These are phyloP conservation scores for Capronia coronata DNA, from an alignment of 2,329 filamentous ascomycete species.

Conservation along the genomic window DNA sequence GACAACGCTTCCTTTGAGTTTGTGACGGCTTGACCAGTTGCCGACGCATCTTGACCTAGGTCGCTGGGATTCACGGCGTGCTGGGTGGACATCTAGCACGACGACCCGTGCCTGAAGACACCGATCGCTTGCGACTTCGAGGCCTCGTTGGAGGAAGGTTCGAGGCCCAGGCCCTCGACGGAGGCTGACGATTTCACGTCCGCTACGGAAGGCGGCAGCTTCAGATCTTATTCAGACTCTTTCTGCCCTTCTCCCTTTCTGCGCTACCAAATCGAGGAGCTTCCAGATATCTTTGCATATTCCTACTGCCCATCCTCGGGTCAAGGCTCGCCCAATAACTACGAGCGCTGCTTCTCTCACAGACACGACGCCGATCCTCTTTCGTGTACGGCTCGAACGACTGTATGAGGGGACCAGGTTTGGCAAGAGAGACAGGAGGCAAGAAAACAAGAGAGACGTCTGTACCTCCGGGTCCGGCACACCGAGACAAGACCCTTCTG, in stretches of 20 bases:
- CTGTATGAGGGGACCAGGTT: conserved; percentile 16
- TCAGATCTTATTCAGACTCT: conserved; percentile 1
- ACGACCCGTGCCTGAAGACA: conserved; percentile 6
- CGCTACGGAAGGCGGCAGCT: conserved; percentile 5
- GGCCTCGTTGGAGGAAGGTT: background rate
- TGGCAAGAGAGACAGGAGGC: conserved; percentile 12
- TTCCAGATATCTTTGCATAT: background rate
- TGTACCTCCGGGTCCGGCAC: conserved; percentile 1
- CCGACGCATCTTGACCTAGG: conserved; percentile 1
- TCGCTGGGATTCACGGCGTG: conserved; percentile 6
- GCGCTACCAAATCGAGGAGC: conserved; percentile 4
- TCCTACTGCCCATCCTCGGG: background rate
- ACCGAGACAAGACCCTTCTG: conserved; percentile 2
- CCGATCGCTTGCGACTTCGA: background rate
- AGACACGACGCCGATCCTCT: background rate
- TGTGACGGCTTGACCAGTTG: too few relatives aligned
- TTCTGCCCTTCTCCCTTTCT: background rate
- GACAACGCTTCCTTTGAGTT: too few relatives aligned
- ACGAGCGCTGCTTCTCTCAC: background rate
- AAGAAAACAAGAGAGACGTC: conserved; percentile 11
- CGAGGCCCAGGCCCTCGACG: background rate
- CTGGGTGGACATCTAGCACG: conserved; percentile 1
- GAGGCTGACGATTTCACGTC: background rate
- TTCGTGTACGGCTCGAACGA: background rate
- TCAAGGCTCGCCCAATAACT: background rate